A percentile compares a stretch with the other conserved stretches of the same genome.
phyloP scores from a whole-genome alignment of 1,284 basidiomycete species.

The Afroboletus lepidellus region DNA sequence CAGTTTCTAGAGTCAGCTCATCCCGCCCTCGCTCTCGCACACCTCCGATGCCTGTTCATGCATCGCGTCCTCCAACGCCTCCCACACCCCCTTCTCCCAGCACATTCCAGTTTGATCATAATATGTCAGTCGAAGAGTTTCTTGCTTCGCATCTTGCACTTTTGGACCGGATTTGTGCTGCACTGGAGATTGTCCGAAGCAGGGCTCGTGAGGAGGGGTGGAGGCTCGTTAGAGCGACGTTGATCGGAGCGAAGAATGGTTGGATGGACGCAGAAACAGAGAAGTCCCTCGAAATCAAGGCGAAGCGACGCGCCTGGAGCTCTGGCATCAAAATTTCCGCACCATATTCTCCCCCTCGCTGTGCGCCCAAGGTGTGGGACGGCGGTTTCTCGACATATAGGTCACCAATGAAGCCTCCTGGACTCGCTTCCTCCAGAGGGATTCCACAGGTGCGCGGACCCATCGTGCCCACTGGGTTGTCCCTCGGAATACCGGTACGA shows the following conservation, averaged over 20 bases:
- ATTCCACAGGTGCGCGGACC: constrained; percentile 16
- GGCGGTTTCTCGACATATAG: constrained; percentile 1
- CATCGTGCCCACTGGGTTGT: constrained; percentile 30
- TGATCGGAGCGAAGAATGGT: constrained; percentile 18
- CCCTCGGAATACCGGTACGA: constrained; percentile 25
- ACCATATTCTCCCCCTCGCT: constrained; percentile 17
- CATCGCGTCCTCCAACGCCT: neutral
- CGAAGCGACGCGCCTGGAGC: constrained; percentile 36
- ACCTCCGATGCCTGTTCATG: neutral
- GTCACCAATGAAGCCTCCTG: constrained; percentile 22
- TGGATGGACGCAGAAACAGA: constrained; percentile 31
- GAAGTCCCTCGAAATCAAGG: constrained; percentile 25
- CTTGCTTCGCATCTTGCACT: constrained; percentile 14
- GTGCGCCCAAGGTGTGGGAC: constrained; percentile 19
- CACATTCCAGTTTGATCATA: neutral
- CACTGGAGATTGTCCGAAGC: constrained; percentile 27
- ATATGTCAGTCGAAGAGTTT: constrained; percentile 17
- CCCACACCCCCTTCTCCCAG: neutral
- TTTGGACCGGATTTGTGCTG: constrained; percentile 21
- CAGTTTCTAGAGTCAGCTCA: constrained; percentile 24
- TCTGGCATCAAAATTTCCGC: constrained; percentile 32
- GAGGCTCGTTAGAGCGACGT: constrained; percentile 24
- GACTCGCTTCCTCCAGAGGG: constrained; percentile 13
- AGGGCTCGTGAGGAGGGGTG: constrained; percentile 33
- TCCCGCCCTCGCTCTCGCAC: constrained; percentile 28